Evolutionary conservation across 2,329 filamentous ascomycete species (phyloP), one percentile per base, ranked within the genome.

Genomic region (Alternaria incomplexa): DNA sequence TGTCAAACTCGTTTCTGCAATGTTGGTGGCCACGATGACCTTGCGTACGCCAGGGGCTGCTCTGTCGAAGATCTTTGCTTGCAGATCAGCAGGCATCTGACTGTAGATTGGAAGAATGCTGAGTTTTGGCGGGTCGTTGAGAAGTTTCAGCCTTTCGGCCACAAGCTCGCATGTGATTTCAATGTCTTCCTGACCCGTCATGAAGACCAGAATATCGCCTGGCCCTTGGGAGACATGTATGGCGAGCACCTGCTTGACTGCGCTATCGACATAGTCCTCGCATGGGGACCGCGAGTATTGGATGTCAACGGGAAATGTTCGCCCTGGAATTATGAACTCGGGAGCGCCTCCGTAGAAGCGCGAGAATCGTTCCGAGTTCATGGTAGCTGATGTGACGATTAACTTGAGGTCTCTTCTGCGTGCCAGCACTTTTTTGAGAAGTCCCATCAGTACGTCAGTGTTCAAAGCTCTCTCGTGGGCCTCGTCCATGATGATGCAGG

Each of bases 401-500:
- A 99, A 85, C 80, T 98, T 99, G 51, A 99, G 84, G 75, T 99
- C 96, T 73, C 93, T 88, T 63, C 96, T 88, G 56, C 95, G 87
- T 66, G 95, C 91, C 50, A 99, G 83, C 5, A 99, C 95, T 81
- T 99, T 99, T 80, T 98, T 99, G 83, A 99, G 95, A 26, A 99
- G 83, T 0, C 96, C 96, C 92, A 99, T 97, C 13, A 99, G 83
- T 17, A 99, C 95, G 79, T 99, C 96, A 0, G 96, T 99, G 76
- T 99, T 98, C 53, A 99, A 83, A 1, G 96, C 95, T 79, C 96
- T 88, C 81, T 99, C 96, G 85, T 99, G 96, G 5, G 96, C 96
- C 83, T 99, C 96, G 77, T 99, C 96, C 96, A 99, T 99, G 80
- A 99, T 99, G 73, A 99, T 93, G 78, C 94, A 97, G 13, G 95